Evolutionary conservation across 352 stramenopile species (phyloP), one percentile per base, ranked within the genome.

Genomic region (Phytophthora pinifolia): DNA sequence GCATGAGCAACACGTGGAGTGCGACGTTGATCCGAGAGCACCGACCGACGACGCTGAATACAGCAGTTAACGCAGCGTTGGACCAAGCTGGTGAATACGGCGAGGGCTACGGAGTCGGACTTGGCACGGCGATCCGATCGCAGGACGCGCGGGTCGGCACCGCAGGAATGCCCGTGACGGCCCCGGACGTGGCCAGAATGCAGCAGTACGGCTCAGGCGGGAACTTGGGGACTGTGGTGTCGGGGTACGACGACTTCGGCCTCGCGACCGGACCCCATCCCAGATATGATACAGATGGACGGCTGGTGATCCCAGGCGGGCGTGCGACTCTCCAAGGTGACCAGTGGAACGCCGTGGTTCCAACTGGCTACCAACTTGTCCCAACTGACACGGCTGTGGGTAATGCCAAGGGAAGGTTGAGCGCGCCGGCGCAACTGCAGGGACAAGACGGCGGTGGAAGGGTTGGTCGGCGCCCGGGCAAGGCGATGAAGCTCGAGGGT

Each of bases 281-380:
- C 9, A 30, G 43, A 39, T 50, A 50, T 9, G 43, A 50, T 39
- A 29, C 13, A 9, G 43, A 50, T 31, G 43, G 43, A 36, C n/a
- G 43, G 29, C 15, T 50, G 30, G 17, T 50, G n/a, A 9, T 50
- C 12, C 13, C 43, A 22, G 9, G 17, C 14, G 30, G 43, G 12
- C 9, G 15, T 29, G 13, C 29, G 14, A 12, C 4, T n/a, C 29
- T 10, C 12, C 43, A 18, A 14, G 30, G 1, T 27, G 31, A n/a
- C 30, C 43, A 50, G 17, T 50, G 43, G 43, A 35, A 39, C 31
- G 17, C 30, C 6, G 29, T 41, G 6, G 39, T 50, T 13, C 43
- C 43, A 15, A 29, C 43, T 10, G 30, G 30, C 12, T 50, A 50
- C 15, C 43, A 20, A 10, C 15, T 50, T 8, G 43, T 50, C 15